Evolutionary conservation across 2,329 filamentous ascomycete species (phyloP), one percentile per base, ranked within the genome.

Genomic region (Myriosclerotinia duriaeana): DNA sequence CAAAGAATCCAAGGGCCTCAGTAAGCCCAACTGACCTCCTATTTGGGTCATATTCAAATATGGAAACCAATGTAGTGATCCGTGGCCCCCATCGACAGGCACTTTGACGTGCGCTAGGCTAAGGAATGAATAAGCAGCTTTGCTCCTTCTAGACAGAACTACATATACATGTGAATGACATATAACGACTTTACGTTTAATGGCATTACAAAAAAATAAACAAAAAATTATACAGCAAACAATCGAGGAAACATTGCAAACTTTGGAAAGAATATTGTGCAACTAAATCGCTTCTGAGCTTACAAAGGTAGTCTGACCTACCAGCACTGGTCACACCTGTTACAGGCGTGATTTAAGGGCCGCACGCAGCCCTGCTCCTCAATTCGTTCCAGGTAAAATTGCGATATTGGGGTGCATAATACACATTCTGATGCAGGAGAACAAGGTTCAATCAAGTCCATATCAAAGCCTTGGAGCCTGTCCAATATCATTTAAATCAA

Each of bases 101-200:
- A 58, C 66, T 67, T 68, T 72, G 70, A 71, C 69, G 71, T 67
- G 53, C 64, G 68, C 66, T 68, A 64, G 67, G 22, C 30, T 58
- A 63, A 54, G 64, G 6, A 40, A 11, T 34, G 30, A 40, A 50
- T 50, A 50, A 64, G 60, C 46, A 66, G 58, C 65, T 68, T 71
- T 70, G 54, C 71, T 70, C 64, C 66, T 72, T 73, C 66, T 38
- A 67, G 68, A 54, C n/a, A 62, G 44, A 69, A 58, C 59, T 63
- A 69, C 67, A 69, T 60, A 68, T 68, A 55, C 53, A 54, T 42
- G 26, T 52, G 38, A 40, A 66, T 72, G 72, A 73, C 72, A 75
- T 69, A 68, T 69, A 69, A 71, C 65, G 66, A 70, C 34, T 38
- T 44, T 50, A 48, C 59, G 64, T 65, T 17, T 69, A 63, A 66